A percentile compares a stretch with the other conserved stretches of the same genome.
Evolutionary conservation across 768 basidiomycete genomes (phyloP).

Genomic region (Baorangia bicolor): DNA sequence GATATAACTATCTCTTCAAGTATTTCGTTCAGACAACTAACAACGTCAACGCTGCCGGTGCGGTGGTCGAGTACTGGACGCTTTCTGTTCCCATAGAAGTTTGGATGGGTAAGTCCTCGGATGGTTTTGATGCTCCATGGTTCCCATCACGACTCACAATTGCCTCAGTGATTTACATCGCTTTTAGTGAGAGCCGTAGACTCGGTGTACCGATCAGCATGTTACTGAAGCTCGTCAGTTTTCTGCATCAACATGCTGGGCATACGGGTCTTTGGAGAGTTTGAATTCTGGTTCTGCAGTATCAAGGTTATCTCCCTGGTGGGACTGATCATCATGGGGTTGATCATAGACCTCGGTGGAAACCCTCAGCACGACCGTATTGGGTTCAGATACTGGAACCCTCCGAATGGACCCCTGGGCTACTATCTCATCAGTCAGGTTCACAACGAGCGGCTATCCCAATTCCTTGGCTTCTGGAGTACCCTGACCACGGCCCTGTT

Average conservation of each 20-base stretch:
- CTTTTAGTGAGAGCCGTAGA: conserved; percentile 43
- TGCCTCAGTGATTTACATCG: conserved; percentile 54
- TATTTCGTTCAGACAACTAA: conserved; percentile 65
- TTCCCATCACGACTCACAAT: conserved; percentile 1
- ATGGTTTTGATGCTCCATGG: background rate
- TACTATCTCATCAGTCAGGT: conserved; percentile 29
- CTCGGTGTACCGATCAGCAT: background rate
- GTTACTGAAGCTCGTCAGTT: conserved; percentile 33
- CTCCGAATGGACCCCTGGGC: conserved; percentile 19
- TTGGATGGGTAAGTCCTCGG: conserved; percentile 53
- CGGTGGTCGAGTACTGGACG: conserved; percentile 51
- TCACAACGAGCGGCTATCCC: conserved; percentile 35
- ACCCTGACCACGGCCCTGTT: conserved; percentile 29
- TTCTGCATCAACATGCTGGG: conserved; percentile 58
- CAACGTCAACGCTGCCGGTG: conserved; percentile 62
- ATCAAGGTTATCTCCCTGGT: conserved; percentile 47
- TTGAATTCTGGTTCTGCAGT: conserved; percentile 54
- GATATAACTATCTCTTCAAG: conserved; percentile 54
- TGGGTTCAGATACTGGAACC: conserved; percentile 48
- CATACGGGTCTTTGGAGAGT: conserved; percentile 57
- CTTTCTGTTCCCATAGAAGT: conserved; percentile 42
- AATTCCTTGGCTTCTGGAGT: conserved; percentile 34
- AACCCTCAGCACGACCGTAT: conserved; percentile 44
- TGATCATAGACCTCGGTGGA: conserved; percentile 53
- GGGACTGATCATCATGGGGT: conserved; percentile 43